Evolutionary conservation across 371 early-diverging fungal genomes (phyloP).

Genomic region (Mortierella sp.): DNA sequence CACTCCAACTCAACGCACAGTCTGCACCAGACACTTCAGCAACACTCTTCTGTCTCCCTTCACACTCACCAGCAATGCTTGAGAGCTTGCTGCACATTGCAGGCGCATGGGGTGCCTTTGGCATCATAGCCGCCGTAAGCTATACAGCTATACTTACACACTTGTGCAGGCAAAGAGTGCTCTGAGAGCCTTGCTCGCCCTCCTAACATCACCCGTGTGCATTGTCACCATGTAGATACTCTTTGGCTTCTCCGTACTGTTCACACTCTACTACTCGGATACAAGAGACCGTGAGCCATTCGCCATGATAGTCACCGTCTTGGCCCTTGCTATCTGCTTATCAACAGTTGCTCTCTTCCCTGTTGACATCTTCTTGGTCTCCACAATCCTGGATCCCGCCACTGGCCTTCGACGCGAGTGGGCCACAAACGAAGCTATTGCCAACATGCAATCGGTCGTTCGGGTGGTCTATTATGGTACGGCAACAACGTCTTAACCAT

Average conservation of each 20-base stretch:
- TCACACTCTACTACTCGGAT: constrained; percentile 68
- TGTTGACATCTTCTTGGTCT: constrained; percentile 76
- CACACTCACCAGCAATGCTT: constrained; percentile 19
- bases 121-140: constrained; percentile 46
- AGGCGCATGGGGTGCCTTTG: constrained; percentile 55
- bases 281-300: constrained; percentile 66
- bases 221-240: constrained; percentile 57
- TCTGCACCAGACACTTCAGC: no score
- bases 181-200: no score
- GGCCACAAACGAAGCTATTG: constrained; percentile 68
- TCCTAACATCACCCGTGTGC: no score
- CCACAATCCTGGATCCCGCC: constrained; percentile 64
- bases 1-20: no score
- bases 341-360: constrained; percentile 68
- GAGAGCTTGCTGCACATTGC: constrained; percentile 37
- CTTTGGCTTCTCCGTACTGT: constrained; percentile 60
- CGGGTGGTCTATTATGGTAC: constrained; percentile 67
- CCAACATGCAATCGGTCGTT: constrained; percentile 57
- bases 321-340: constrained; percentile 64
- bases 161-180: neutral
- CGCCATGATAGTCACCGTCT: constrained; percentile 63
- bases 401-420: constrained; percentile 71
- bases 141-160: neutral
- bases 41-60: neutral
- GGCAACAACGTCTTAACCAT: neutral